Conservation (phyloP, 192 early-diverging fungal species). For the Entrophospora sp. region DNA sequence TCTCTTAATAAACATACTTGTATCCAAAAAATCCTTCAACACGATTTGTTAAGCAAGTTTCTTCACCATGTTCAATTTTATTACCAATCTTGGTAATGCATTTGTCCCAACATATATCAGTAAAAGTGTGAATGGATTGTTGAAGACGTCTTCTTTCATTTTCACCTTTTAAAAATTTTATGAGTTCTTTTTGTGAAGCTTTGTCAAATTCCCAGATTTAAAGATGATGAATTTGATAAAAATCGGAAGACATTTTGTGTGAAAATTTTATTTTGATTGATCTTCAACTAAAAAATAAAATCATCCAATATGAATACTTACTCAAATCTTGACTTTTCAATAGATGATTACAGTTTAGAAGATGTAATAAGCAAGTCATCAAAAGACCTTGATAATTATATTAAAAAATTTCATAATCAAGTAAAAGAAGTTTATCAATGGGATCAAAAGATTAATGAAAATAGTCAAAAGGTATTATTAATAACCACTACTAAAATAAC, state of each 20-base stretch:
- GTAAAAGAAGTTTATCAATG: slow-evolving; percentile 74
- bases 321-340: too few species aligned
- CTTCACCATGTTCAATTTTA: slow-evolving; percentile 41
- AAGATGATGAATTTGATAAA: too few species aligned
- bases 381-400: slow-evolving; percentile 64
- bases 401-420: slow-evolving; percentile 77
- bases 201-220: slow-evolving; percentile 37
- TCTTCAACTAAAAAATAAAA: too few species aligned
- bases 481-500: not conserved
- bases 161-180: slow-evolving; percentile 48
- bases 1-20: slow-evolving; percentile 40
- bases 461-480: slow-evolving; percentile 72
- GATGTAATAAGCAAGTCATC: too few species aligned
- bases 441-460: slow-evolving; percentile 81
- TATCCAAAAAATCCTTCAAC: slow-evolving; percentile 52
- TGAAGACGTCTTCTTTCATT: slow-evolving; percentile 49
- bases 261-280: too few species aligned
- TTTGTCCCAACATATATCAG: slow-evolving; percentile 59
- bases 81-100: slow-evolving; percentile 50
- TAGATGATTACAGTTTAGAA: too few species aligned
- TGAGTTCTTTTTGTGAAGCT: slow-evolving; percentile 42
- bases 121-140: slow-evolving; percentile 47
- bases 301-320: too few species aligned
- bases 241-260: too few species aligned
- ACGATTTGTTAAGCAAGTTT: slow-evolving; percentile 47